A percentile compares a stretch with the other conserved stretches of the same genome.
Conservation (phyloP, 257 asterid genomes). For the Scutellaria galericulata region DNA sequence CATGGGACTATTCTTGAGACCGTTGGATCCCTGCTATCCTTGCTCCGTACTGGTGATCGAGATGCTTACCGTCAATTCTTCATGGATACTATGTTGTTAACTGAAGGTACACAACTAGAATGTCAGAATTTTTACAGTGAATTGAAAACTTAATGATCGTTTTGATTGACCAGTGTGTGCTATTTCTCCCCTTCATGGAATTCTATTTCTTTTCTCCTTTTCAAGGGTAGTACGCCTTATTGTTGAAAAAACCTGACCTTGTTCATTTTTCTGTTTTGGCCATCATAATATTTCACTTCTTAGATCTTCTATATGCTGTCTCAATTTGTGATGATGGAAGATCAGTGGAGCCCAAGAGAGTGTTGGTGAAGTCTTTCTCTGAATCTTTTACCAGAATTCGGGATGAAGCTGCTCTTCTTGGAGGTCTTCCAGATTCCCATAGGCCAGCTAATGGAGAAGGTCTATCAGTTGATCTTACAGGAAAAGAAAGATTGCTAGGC, state of each 20-base stretch:
- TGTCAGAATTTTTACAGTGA: background rate
- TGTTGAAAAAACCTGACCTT: constrained; percentile 25
- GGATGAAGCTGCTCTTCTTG: constrained; percentile 50
- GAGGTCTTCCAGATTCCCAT: constrained; percentile 64
- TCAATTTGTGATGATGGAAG: constrained; percentile 47
- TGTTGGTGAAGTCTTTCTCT: constrained; percentile 58
- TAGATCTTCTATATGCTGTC: constrained; percentile 63
- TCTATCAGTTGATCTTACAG: constrained; percentile 67
- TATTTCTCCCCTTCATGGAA: constrained; percentile 12
- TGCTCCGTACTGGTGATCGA: constrained; percentile 85
- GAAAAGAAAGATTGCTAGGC: constrained; percentile 71
- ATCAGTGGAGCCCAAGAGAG: constrained; percentile 45
- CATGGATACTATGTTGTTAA: constrained; percentile 67
- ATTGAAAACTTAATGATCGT: constrained; percentile 3
- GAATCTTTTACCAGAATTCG: constrained; percentile 60
- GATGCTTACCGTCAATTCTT: constrained; percentile 83
- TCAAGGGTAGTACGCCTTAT: constrained; percentile 14
- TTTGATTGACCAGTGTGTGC: background rate
- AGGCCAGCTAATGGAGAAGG: constrained; percentile 68
- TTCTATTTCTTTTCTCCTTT: background rate
- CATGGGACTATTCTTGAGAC: constrained; percentile 73
- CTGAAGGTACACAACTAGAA: constrained; percentile 59
- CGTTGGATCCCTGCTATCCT: constrained; percentile 70
- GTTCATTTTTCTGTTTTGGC: constrained; percentile 20
- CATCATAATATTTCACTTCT: constrained; percentile 19